Conservation (phyloP, 2,329 filamentous ascomycete species). For the Diaporthe citriasiana region DNA sequence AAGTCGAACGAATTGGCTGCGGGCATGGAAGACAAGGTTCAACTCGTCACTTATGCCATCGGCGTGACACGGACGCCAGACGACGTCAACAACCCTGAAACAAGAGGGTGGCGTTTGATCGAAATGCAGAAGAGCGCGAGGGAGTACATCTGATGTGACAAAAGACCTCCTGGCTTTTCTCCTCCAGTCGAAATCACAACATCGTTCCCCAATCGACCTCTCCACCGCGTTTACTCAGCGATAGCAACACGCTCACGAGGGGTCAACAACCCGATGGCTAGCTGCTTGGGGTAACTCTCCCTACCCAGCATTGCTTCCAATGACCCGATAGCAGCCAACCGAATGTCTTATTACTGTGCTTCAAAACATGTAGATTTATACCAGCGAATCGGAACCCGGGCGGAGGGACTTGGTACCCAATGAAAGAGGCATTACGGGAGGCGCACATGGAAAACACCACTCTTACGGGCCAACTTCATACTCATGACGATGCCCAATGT, state of each 20-base stretch:
- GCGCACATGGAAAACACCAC: conserved; percentile 43
- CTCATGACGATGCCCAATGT: conserved; percentile 38
- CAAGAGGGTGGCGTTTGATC: conserved; percentile 95
- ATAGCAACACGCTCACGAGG: background rate
- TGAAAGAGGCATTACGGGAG: conserved; percentile 25
- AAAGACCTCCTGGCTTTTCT: background rate
- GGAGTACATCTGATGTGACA: conserved; percentile 74
- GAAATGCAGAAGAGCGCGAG: conserved; percentile 98
- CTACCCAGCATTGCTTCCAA: conserved; percentile 7
- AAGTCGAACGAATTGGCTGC: conserved; percentile 92
- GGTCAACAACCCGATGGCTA: background rate
- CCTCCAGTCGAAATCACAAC: background rate
- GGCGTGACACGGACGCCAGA: conserved; percentile 94
- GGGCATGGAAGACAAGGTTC: conserved; percentile 98
- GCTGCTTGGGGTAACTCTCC: background rate
- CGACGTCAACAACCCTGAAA: conserved; percentile 97
- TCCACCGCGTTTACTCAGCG: background rate
- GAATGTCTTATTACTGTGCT: conserved; percentile 29
- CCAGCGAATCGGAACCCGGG: conserved; percentile 15
- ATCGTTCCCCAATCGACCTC: background rate
- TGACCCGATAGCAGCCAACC: background rate
- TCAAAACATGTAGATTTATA: conserved; percentile 36
- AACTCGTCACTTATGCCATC: conserved; percentile 98
- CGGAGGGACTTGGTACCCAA: conserved; percentile 9
- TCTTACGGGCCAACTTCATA: conserved; percentile 36